A percentile compares a stretch with the other conserved stretches of the same genome.
phyloP scores from a whole-genome alignment of 371 early-diverging fungal species.

The Blakeslea trispora region DNA sequence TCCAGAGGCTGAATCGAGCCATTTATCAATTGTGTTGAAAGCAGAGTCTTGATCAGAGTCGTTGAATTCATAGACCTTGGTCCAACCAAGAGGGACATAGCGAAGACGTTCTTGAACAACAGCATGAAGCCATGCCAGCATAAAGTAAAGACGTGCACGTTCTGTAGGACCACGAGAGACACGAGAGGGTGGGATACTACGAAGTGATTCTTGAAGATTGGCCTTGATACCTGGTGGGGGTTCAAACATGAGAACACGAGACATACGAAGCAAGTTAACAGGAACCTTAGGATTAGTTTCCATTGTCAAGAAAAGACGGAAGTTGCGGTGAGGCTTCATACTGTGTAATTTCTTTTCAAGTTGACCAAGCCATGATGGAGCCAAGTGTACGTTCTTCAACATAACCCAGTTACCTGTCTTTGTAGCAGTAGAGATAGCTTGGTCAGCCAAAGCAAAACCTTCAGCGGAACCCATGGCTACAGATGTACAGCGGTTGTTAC shows the following conservation, averaged over 20 bases:
- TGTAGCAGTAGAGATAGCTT: slow-evolving; percentile 83
- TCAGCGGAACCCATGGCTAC: slow-evolving; percentile 99
- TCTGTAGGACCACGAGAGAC: slow-evolving; percentile 80
- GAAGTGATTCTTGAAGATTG: slow-evolving; percentile 84
- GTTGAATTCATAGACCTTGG: slow-evolving; percentile 96
- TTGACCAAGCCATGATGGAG: slow-evolving; percentile 91
- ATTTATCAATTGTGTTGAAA: slow-evolving; percentile 84
- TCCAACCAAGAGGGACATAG: slow-evolving; percentile 97
- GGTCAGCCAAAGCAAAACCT: slow-evolving; percentile 90
- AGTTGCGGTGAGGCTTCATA: slow-evolving; percentile 79
- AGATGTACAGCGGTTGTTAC: slow-evolving; percentile 64
- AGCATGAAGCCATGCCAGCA: slow-evolving; percentile 97
- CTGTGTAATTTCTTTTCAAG: slow-evolving; percentile 93
- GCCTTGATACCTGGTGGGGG: slow-evolving; percentile 97
- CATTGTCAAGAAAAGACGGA: slow-evolving; percentile 96
- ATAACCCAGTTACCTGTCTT: slow-evolving; percentile 94
- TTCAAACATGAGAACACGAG: slow-evolving; percentile 94
- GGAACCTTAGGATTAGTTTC: slow-evolving; percentile 98
- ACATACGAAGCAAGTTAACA: slow-evolving; percentile 85
- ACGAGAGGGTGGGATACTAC: slow-evolving; percentile 63
- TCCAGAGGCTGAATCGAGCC: slow-evolving; percentile 82
- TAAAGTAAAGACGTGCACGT: slow-evolving; percentile 87
- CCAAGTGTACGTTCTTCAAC: slow-evolving; percentile 97
- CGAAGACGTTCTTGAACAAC: slow-evolving; percentile 94
- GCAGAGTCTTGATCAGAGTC: slow-evolving; percentile 96